Percentiles rank a stretch among this genome's conserved stretches.
phyloP scores from a whole-genome alignment of 176 grass and related monocot genomes.

The sorghum (Sorghum bicolor) region DNA sequence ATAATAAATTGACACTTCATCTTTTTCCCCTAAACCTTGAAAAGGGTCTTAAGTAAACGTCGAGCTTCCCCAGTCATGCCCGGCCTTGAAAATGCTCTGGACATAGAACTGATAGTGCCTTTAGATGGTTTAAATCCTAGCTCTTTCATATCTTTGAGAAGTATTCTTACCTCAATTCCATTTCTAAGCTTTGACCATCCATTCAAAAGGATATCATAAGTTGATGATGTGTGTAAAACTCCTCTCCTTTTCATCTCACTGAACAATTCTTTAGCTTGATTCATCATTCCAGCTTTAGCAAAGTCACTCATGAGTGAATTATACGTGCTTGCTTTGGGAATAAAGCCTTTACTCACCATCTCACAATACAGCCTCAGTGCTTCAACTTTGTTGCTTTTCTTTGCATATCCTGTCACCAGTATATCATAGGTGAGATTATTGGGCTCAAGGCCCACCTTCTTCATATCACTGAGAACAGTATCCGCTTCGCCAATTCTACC shows the following conservation, averaged over 20 bases:
- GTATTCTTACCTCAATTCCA: slow-evolving; percentile 57
- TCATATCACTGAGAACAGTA: slow-evolving; percentile 67
- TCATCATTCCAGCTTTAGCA: slow-evolving; percentile 84
- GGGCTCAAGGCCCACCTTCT: slow-evolving; percentile 46
- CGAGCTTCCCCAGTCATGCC: slow-evolving; percentile 51
- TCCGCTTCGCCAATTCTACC: slow-evolving; percentile 68
- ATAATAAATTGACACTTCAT: slow-evolving; percentile 21
- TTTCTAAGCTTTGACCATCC: slow-evolving; percentile 88
- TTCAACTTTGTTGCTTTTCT: slow-evolving; percentile 71
- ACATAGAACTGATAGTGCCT: slow-evolving; percentile 62
- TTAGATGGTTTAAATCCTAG: slow-evolving; percentile 64
- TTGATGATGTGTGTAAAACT: slow-evolving; percentile 58
- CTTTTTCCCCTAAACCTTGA: slow-evolving; percentile 33
- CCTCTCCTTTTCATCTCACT: slow-evolving; percentile 80
- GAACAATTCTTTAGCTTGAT: slow-evolving; percentile 75
- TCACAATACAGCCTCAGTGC: slow-evolving; percentile 78
- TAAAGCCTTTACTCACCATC: slow-evolving; percentile 80
- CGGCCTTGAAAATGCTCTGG: slow-evolving; percentile 74
- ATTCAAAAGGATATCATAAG: slow-evolving; percentile 79
- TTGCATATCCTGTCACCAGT: slow-evolving; percentile 72
- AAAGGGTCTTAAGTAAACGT: slow-evolving; percentile 59
- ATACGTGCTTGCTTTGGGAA: slow-evolving; percentile 90
- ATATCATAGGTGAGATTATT: slow-evolving; percentile 86
- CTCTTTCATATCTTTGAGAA: slow-evolving; percentile 88
- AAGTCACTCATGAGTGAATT: slow-evolving; percentile 80